A percentile compares a stretch with the other conserved stretches of the same genome.
Conservation (phyloP, 306 rosid species). For the Potentilla sterilis region DNA sequence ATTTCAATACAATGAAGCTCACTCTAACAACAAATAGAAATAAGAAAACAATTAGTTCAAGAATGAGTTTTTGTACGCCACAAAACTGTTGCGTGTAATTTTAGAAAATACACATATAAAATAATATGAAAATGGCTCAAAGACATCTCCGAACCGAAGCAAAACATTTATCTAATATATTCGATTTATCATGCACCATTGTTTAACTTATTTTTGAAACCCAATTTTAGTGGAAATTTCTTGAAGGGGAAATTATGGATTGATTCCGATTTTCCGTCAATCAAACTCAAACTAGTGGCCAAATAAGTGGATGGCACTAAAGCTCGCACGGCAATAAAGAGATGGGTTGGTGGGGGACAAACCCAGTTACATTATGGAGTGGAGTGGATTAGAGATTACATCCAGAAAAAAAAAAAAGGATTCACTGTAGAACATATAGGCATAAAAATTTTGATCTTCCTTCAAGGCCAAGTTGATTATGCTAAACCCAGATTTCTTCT, state of each 20-base stretch:
- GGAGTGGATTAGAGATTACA: background rate
- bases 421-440: background rate
- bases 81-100: too few relatives aligned
- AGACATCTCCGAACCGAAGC: background rate
- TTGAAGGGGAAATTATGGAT: background rate
- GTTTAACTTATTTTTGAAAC: background rate
- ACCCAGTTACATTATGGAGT: slow-evolving; percentile 25
- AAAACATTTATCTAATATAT: background rate
- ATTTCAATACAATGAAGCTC: background rate
- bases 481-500: background rate
- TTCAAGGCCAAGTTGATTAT: background rate
- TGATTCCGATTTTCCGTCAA: slow-evolving; percentile 1
- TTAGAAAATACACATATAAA: too few relatives aligned
- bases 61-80: too few relatives aligned
- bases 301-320: slow-evolving; percentile 8
- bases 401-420: background rate
- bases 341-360: slow-evolving; percentile 43
- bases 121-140: background rate
- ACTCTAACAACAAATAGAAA: too few relatives aligned
- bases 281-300: background rate
- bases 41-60: too few relatives aligned
- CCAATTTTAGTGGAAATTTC: background rate
- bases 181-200: background rate
- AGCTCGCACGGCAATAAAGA: slow-evolving; percentile 5
- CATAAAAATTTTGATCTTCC: background rate